Conservation (phyloP, 2,329 filamentous ascomycete species). For the Coleophoma cylindrospora region DNA sequence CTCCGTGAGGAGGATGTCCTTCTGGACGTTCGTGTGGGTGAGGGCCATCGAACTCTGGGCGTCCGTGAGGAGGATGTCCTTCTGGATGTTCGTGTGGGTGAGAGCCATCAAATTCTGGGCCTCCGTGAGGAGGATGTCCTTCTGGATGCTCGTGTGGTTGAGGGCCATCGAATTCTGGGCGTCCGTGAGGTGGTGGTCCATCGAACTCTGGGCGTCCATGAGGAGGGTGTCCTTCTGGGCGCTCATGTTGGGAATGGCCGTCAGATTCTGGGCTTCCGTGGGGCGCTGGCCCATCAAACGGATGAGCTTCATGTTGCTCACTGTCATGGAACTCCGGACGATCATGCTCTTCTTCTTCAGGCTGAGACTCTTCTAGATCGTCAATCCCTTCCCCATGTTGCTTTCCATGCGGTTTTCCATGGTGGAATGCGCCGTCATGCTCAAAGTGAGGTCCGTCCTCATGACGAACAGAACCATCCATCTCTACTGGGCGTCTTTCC, state of each 20-base stretch:
- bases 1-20: slow-evolving; percentile 5
- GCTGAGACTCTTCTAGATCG: too few relatives aligned
- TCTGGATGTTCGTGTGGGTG: not conserved
- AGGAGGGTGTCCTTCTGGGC: slow-evolving; percentile 3
- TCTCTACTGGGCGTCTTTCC: not conserved
- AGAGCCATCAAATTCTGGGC: slow-evolving; percentile 6
- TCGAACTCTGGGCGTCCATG: not conserved
- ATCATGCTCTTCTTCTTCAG: too few relatives aligned
- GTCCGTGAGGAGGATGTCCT: slow-evolving; percentile 1
- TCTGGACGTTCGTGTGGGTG: too few relatives aligned
- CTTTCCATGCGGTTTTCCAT: too few relatives aligned
- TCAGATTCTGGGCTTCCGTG: too few relatives aligned
- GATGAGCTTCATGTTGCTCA: too few relatives aligned
- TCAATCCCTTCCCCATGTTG: too few relatives aligned
- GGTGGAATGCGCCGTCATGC: too few relatives aligned
- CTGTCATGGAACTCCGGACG: too few relatives aligned
- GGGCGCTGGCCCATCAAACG: too few relatives aligned
- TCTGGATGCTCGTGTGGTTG: not conserved
- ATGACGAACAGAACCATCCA: too few relatives aligned
- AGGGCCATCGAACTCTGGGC: not conserved
- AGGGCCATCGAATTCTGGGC: not conserved
- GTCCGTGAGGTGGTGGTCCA: not conserved
- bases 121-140: not conserved
- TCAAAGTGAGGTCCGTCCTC: too few relatives aligned
- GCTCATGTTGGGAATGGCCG: not conserved